These are phyloP conservation scores for Ramaria sp. DNA, from an alignment of 768 basidiomycete species.

Conservation along the genomic window DNA sequence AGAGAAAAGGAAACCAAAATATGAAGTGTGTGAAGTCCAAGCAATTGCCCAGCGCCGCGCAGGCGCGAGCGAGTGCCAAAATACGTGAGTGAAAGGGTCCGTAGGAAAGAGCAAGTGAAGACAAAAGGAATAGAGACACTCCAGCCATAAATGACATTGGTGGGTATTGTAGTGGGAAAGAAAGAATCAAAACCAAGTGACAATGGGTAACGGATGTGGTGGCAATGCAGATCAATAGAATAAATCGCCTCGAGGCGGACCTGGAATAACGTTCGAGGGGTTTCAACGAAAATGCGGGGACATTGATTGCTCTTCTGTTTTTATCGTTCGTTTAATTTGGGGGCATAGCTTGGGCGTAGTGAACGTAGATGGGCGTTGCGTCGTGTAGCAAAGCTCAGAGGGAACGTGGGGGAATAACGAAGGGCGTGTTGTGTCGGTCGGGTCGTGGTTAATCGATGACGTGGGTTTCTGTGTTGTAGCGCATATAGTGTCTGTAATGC, in stretches of 20 bases:
- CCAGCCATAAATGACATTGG: neutral
- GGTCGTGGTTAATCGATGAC: neutral
- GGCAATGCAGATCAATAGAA: no score
- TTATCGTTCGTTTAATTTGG: neutral
- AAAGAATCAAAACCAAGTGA: neutral
- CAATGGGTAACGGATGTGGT: neutral
- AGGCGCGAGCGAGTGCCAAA: neutral
- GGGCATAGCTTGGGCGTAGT: neutral
- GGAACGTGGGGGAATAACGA: constrained; percentile 6
- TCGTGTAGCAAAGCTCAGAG: neutral
- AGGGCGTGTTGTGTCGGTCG: neutral
- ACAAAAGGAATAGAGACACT: neutral
- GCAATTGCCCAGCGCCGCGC: neutral
- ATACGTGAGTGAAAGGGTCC: neutral
- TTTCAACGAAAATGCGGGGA: neutral
- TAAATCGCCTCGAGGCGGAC: neutral
- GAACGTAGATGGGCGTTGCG: constrained; percentile 3
- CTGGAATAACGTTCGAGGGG: neutral
- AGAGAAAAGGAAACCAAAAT: neutral
- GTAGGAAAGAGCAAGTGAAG: neutral
- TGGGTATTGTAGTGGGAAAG: neutral
- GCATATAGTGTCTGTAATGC: neutral
- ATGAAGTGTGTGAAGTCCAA: neutral
- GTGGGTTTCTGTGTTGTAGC: neutral
- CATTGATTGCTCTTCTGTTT: neutral